Conservation (phyloP, 2,329 filamentous ascomycete species). For the Bimuria novae-zelandiae region DNA sequence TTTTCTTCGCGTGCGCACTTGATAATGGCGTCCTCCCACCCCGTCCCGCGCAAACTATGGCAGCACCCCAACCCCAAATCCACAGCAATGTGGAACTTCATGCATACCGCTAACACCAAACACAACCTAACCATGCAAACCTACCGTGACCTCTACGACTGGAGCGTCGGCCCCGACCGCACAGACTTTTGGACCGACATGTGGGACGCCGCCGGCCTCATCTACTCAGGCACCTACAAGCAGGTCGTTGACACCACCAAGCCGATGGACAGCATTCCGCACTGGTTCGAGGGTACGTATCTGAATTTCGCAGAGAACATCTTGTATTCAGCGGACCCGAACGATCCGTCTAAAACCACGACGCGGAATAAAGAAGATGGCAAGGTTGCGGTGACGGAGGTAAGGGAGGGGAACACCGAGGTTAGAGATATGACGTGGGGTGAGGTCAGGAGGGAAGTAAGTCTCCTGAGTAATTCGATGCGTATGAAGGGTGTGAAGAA, state of each 20-base stretch:
- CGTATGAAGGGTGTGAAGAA: slow-evolving; percentile 66
- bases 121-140: slow-evolving; percentile 64
- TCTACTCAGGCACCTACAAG: slow-evolving; percentile 37
- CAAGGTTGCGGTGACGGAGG: slow-evolving; percentile 72
- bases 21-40: slow-evolving; percentile 11
- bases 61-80: slow-evolving; percentile 50
- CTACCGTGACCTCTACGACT: slow-evolving; percentile 72
- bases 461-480: slow-evolving; percentile 67
- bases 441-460: slow-evolving; percentile 65
- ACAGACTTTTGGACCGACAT: slow-evolving; percentile 50
- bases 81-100: slow-evolving; percentile 53
- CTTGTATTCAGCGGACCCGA: slow-evolving; percentile 61
- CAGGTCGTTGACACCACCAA: slow-evolving; percentile 68
- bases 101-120: slow-evolving; percentile 64
- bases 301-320: slow-evolving; percentile 84
- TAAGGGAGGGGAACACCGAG: slow-evolving; percentile 67
- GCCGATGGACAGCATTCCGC: slow-evolving; percentile 72
- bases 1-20: too few species aligned
- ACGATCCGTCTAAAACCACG: slow-evolving; percentile 52
- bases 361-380: slow-evolving; percentile 70
- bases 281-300: slow-evolving; percentile 75
- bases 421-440: slow-evolving; percentile 66
- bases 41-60: slow-evolving; percentile 53
- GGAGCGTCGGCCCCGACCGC: slow-evolving; percentile 63
- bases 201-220: slow-evolving; percentile 34